phyloP scores from a whole-genome alignment of 2,329 filamentous ascomycete species.

The Davidsoniella neocaledoniae region DNA sequence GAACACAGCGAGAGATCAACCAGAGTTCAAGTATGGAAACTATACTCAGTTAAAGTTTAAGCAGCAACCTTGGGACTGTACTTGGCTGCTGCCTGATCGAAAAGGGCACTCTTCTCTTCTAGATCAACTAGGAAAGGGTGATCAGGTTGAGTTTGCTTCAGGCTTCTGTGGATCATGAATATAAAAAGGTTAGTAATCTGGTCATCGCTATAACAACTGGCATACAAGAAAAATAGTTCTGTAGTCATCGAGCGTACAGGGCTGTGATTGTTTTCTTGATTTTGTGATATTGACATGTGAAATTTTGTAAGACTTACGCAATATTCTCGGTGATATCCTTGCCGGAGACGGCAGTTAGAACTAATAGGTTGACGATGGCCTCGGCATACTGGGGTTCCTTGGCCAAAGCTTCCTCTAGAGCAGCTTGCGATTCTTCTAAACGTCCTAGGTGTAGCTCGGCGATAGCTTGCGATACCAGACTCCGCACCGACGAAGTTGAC shows the following conservation, averaged over 20 bases:
- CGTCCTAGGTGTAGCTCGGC: constrained; percentile 83
- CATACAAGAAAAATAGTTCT: not conserved
- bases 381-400: constrained; percentile 56
- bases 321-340: constrained; percentile 48
- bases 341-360: constrained; percentile 61
- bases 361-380: constrained; percentile 67
- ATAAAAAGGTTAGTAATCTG: constrained; percentile 9
- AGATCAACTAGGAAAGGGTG: constrained; percentile 61
- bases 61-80: constrained; percentile 60
- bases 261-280: too few relatives aligned
- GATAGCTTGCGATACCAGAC: constrained; percentile 73
- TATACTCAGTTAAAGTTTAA: not conserved
- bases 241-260: too few relatives aligned
- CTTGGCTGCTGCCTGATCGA: constrained; percentile 73
- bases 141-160: constrained; percentile 42
- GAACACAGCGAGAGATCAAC: too few relatives aligned
- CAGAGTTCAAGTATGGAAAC: too few relatives aligned
- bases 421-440: constrained; percentile 73
- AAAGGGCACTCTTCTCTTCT: constrained; percentile 70
- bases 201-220: too few relatives aligned
- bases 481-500: constrained; percentile 57
- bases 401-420: constrained; percentile 62
- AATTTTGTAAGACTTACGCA: constrained; percentile 30
- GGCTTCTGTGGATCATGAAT: constrained; percentile 25
- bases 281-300: too few relatives aligned